Conservation (phyloP, 495 filamentous ascomycete genomes). For the Tetracladium marchalianum region DNA sequence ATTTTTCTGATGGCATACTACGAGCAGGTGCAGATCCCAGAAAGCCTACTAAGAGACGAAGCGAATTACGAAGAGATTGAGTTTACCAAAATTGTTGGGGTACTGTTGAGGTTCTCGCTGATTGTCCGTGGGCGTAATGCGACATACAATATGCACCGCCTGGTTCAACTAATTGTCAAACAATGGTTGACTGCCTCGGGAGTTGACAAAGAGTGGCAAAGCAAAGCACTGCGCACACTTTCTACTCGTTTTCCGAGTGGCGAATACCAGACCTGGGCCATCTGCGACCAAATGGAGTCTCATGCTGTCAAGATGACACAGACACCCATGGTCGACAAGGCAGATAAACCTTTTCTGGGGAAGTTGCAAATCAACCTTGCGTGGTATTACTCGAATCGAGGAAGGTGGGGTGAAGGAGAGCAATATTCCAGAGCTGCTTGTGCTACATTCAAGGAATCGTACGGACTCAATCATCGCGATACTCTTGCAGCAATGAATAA, state of each 20-base stretch:
- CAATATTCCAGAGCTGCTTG: too few relatives aligned
- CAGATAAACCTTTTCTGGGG: too few relatives aligned
- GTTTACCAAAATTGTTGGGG: slow-evolving; percentile 26
- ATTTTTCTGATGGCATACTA: slow-evolving; percentile 35
- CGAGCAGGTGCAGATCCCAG: slow-evolving; percentile 32
- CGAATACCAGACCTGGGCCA: slow-evolving; percentile 23
- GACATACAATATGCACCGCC: slow-evolving; percentile 29
- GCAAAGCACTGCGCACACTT: slow-evolving; percentile 23
- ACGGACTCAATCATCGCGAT: too few relatives aligned
- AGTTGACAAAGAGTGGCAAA: slow-evolving; percentile 19
- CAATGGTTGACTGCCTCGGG: slow-evolving; percentile 29
- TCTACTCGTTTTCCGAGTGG: slow-evolving; percentile 25
- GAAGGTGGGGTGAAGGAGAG: too few relatives aligned
- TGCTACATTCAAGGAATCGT: too few relatives aligned
- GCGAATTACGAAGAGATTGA: slow-evolving; percentile 15
- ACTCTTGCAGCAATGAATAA: too few relatives aligned
- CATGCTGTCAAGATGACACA: slow-evolving; percentile 19
- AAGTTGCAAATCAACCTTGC: too few relatives aligned
- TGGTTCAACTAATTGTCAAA: slow-evolving; percentile 33
- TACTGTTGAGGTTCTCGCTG: slow-evolving; percentile 31
- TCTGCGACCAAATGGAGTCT: slow-evolving; percentile 26
- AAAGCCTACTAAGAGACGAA: slow-evolving; percentile 22
- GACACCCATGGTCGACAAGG: too few relatives aligned
- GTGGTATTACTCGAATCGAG: too few relatives aligned
- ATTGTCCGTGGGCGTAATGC: slow-evolving; percentile 16